These are phyloP conservation scores for Leccinum griseonigrum DNA, from an alignment of 1,284 basidiomycete species.

Conservation along the genomic window DNA sequence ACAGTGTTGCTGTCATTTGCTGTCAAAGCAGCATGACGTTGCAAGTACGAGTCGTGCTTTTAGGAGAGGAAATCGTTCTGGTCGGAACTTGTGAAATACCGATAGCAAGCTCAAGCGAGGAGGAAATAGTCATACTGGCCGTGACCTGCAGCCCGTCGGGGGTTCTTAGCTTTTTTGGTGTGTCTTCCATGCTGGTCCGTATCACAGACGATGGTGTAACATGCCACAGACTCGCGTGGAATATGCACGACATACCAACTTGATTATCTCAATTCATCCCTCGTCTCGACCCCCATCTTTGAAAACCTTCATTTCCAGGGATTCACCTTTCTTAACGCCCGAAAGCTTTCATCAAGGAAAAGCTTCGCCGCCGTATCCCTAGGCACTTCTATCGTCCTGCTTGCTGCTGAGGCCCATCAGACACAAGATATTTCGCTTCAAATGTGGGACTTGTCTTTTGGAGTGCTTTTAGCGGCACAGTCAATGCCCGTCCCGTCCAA, in stretches of 20 bases:
- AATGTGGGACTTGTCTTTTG: slow-evolving; percentile 73
- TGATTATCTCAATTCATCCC: slow-evolving; percentile 27
- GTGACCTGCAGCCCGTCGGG: slow-evolving; percentile 30
- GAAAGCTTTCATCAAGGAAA: slow-evolving; percentile 22
- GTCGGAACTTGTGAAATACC: slow-evolving; percentile 24
- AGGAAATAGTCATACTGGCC: slow-evolving; percentile 4
- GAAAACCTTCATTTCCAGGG: slow-evolving; percentile 40
- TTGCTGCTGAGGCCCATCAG: slow-evolving; percentile 46
- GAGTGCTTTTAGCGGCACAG: slow-evolving; percentile 59
- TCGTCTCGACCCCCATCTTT: slow-evolving; percentile 29
- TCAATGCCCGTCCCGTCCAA: slow-evolving; percentile 51
- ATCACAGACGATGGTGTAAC: slow-evolving; percentile 6
- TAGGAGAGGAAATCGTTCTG: slow-evolving; percentile 20
- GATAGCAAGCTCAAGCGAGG: slow-evolving; percentile 7
- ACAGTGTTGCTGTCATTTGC: slow-evolving; percentile 18
- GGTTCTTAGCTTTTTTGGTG: slow-evolving; percentile 32
- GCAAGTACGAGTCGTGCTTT: slow-evolving; percentile 19
- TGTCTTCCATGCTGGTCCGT: slow-evolving; percentile 6
- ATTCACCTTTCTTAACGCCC: slow-evolving; percentile 28
- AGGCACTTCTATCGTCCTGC: slow-evolving; percentile 61
- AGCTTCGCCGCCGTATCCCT: slow-evolving; percentile 50
- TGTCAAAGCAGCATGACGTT: slow-evolving; percentile 16
- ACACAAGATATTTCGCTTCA: slow-evolving; percentile 52
- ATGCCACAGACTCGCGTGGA: slow-evolving; percentile 22
- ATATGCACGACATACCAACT: slow-evolving; percentile 41